These are phyloP conservation scores for Alternaria burnsii DNA, from an alignment of 2,329 filamentous ascomycete species.

Conservation along the genomic window DNA sequence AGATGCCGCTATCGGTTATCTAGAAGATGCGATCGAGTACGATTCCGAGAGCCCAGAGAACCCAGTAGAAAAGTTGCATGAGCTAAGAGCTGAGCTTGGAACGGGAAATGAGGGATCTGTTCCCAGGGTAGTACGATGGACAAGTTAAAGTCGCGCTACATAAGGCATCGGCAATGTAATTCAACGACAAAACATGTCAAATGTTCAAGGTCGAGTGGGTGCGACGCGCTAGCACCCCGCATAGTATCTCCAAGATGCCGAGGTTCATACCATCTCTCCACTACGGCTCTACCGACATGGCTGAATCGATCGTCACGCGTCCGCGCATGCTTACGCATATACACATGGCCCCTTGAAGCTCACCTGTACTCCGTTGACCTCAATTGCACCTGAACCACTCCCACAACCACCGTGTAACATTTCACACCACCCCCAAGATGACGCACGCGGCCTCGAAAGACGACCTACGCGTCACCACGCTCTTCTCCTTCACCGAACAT, in stretches of 20 bases:
- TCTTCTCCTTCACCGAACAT: constrained; percentile 49
- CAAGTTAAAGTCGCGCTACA: neutral
- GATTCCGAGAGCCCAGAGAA: neutral
- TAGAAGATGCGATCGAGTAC: constrained; percentile 10
- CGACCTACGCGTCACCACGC: constrained; percentile 44
- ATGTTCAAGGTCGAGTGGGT: neutral
- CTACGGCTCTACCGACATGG: constrained; percentile 24
- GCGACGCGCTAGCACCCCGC: constrained; percentile 13
- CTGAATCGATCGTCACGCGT: constrained; percentile 3
- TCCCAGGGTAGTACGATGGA: neutral
- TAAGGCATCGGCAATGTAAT: neutral
- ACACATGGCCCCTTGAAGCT: neutral
- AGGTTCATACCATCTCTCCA: constrained; percentile 28
- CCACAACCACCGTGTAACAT: neutral
- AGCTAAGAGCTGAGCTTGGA: constrained; percentile 7
- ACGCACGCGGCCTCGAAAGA: constrained; percentile 42
- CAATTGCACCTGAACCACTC: neutral
- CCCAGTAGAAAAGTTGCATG: neutral
- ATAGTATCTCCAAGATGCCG: constrained; percentile 19
- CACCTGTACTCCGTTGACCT: neutral
- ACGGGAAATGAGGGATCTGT: neutral
- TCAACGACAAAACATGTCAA: neutral
- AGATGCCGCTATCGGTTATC: constrained; percentile 13
- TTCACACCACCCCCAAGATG: constrained; percentile 26
- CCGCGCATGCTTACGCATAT: constrained; percentile 1